Evolutionary conservation across 805 yeast species (phyloP).

Genomic region (Candida patagonica): DNA sequence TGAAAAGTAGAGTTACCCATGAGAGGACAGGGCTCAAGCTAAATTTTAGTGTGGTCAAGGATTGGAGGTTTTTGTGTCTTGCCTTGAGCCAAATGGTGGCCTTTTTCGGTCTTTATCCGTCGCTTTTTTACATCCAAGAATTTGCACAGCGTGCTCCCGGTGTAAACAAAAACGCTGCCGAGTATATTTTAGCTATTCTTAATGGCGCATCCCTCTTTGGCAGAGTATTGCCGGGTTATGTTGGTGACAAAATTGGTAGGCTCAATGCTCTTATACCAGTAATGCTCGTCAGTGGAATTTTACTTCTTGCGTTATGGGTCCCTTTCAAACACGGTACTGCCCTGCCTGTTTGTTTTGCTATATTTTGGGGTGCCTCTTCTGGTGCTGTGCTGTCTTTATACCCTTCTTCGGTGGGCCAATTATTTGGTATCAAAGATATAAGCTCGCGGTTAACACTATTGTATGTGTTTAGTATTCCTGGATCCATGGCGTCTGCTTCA

Average conservation of each 20-base stretch:
- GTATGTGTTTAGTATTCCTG: constrained; percentile 25
- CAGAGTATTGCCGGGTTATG: constrained; percentile 37
- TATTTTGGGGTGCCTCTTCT: constrained; percentile 30
- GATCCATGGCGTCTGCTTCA: constrained; percentile 29
- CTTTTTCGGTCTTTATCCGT: constrained; percentile 23
- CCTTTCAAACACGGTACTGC: constrained; percentile 13
- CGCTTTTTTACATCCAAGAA: constrained; percentile 25
- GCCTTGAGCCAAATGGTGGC: constrained; percentile 13
- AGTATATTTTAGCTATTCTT: constrained; percentile 24
- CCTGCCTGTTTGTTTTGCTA: constrained; percentile 21
- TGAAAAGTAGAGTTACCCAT: constrained; percentile 7
- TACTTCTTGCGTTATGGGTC: constrained; percentile 19
- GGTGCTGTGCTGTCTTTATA: constrained; percentile 29
- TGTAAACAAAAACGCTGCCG: constrained; percentile 13
- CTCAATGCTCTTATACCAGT: constrained; percentile 30
- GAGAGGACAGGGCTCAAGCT: constrained; percentile 9
- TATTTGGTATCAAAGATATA: constrained; percentile 27
- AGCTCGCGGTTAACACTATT: constrained; percentile 26
- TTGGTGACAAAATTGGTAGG: constrained; percentile 41
- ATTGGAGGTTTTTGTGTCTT: constrained; percentile 16
- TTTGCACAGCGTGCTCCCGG: constrained; percentile 20
- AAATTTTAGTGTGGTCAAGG: constrained; percentile 20
- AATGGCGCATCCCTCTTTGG: constrained; percentile 36
- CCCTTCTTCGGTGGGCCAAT: constrained; percentile 29
- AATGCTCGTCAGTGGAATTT: constrained; percentile 24